Conservation (phyloP, 164 flowering plant species). For the Berberis vulgaris region DNA sequence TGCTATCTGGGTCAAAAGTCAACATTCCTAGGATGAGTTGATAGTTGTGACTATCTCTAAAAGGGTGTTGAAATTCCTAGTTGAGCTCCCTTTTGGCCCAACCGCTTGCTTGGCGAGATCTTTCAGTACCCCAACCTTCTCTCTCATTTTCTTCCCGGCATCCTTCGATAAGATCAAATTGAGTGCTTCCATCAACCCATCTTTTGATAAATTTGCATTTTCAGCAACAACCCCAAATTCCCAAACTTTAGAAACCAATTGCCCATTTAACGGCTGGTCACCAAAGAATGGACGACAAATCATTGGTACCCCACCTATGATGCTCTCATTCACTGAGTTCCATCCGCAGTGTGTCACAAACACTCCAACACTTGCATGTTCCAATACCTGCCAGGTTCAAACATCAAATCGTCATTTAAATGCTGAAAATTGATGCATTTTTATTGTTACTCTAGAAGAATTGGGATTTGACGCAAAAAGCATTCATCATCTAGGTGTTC, state of each 20-base stretch:
- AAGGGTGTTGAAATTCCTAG: conserved; percentile 7
- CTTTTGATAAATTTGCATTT: conserved; percentile 13
- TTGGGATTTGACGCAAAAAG: too few species aligned
- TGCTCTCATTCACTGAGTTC: conserved; percentile 28
- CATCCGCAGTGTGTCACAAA: conserved; percentile 29
- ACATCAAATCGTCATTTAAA: too few species aligned
- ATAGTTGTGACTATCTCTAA: conserved; percentile 4
- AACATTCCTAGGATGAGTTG: background rate
- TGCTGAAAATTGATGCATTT: too few species aligned
- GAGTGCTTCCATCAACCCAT: conserved; percentile 10
- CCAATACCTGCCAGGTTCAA: conserved; percentile 7
- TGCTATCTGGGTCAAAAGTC: too few species aligned
- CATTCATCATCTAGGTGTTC: too few species aligned
- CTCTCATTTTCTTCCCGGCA: conserved; percentile 16
- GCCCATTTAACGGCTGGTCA: conserved; percentile 24
- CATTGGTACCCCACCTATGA: conserved; percentile 25
- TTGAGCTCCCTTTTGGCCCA: conserved; percentile 15
- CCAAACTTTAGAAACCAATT: conserved; percentile 16
- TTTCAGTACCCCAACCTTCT: conserved; percentile 12
- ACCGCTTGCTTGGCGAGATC: conserved; percentile 11
- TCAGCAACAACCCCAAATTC: conserved; percentile 10
- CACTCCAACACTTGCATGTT: conserved; percentile 17
- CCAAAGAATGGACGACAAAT: conserved; percentile 25
- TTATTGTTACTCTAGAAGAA: too few species aligned
- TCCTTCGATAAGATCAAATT: conserved; percentile 6